Evolutionary conservation across 495 filamentous ascomycete species (phyloP), one percentile per base, ranked within the genome.

Genomic region (Barbatosphaeria neglecta): DNA sequence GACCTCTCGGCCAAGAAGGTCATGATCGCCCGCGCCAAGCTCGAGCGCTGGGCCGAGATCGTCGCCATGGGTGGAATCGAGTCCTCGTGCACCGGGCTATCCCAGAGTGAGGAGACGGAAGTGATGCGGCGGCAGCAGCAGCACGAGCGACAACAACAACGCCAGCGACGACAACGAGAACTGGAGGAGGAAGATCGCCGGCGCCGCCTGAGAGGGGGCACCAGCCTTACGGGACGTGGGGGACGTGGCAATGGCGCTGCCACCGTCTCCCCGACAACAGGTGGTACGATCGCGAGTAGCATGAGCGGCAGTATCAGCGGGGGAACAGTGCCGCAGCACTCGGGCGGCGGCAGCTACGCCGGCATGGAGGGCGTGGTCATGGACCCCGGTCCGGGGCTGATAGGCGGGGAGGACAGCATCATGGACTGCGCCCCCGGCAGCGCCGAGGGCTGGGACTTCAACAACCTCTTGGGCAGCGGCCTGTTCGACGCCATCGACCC

Each of bases 1-100:
- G 53, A 54, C 5, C 45, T 64, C 24, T 55, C 54, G 10, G 54
- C 52, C 6, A 51, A 45, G 20, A 62, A 62, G 35, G 48, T 64
- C 17, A 52, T 38, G n/a, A 57, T 56, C n/a, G 55, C 59, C 0
- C 45, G 57, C 20, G 24, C 44, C 7, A 64, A 60, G 46, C 46
- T 64, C 3, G 59, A 62, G 43, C 25, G 51, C 13, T 62, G 54
- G 51, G 59, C 61, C 3, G 56, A 64, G 38, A 38, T 62, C 37
- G 54, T 60, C 6, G 52, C 59, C 24, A 28, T 37, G 20, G 53
- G 53, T 3, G 50, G 39, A 8, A 22, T 13, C 6, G 39, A 41
- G 39, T 13, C 1, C 3, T 41, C 20, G 9, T 20, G 20, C 4
- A 6, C 9, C 17, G 23, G 20, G 20, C 39, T n/a, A n/a, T n/a